Evolutionary conservation across 495 filamentous ascomycete genomes (phyloP).

Genomic region (Penicillium argentinense): DNA sequence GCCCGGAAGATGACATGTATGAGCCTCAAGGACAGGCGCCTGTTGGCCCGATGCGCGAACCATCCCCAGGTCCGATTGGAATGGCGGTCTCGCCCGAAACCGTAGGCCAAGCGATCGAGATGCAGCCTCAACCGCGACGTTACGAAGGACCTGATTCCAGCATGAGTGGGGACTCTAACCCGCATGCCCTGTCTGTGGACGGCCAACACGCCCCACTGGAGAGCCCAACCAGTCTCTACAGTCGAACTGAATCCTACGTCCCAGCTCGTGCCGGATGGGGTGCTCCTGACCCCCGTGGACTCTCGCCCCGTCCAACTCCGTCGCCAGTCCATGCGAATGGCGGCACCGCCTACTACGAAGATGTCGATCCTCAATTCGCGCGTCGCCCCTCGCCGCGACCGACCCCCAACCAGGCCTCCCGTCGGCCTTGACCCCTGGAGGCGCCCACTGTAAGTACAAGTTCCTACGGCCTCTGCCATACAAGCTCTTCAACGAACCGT

Average conservation of each 20-base stretch:
- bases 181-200: constrained; percentile 38
- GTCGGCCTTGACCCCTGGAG: constrained; percentile 36
- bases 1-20: constrained; percentile 33
- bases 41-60: constrained; percentile 25
- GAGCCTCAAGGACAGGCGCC: constrained; percentile 32
- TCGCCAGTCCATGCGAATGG: constrained; percentile 8
- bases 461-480: neutral
- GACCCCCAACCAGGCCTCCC: constrained; percentile 22
- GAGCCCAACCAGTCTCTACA: constrained; percentile 68
- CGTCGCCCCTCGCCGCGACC: constrained; percentile 36
- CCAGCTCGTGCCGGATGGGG: constrained; percentile 58
- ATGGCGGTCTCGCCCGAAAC: constrained; percentile 53
- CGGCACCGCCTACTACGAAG: constrained; percentile 75
- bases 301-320: constrained; percentile 9
- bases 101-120: constrained; percentile 78
- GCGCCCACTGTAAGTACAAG: constrained; percentile 37
- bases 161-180: constrained; percentile 67
- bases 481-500: neutral
- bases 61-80: constrained; percentile 60
- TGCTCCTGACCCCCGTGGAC: constrained; percentile 15
- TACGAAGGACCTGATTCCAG: constrained; percentile 48
- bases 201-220: constrained; percentile 33
- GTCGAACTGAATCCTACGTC: constrained; percentile 64
- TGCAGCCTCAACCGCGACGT: constrained; percentile 57
- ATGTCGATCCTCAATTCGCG: constrained; percentile 86